These are phyloP conservation scores for Prunus mira DNA, from an alignment of 306 rosid species.

Conservation along the genomic window DNA sequence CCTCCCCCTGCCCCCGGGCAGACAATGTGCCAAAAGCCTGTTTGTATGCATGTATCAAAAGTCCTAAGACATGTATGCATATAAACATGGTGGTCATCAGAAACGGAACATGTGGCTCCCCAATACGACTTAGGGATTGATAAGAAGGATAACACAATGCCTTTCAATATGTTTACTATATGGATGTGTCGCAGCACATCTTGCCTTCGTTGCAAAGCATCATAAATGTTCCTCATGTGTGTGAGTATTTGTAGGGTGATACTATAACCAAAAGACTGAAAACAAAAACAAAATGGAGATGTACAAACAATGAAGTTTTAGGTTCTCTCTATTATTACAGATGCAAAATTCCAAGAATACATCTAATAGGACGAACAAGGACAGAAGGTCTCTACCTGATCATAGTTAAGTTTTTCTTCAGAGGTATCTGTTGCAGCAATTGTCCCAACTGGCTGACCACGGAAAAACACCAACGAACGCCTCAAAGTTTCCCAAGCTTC, in stretches of 20 bases:
- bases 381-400: conserved; percentile 38
- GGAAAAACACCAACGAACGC: conserved; percentile 72
- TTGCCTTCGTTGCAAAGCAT: not conserved
- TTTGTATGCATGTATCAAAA: not conserved
- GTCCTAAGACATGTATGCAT: not conserved
- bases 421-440: conserved; percentile 83
- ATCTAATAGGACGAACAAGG: not conserved
- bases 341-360: not conserved
- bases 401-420: conserved; percentile 78
- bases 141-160: not conserved
- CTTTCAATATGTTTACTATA: not conserved
- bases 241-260: not conserved
- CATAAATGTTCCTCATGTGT: not conserved
- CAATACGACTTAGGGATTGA: not conserved
- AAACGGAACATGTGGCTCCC: not conserved
- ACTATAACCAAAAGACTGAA: not conserved
- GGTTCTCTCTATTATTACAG: not conserved
- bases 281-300: not conserved
- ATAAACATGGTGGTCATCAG: not conserved
- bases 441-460: conserved; percentile 85
- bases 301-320: not conserved
- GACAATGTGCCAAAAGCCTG: not conserved
- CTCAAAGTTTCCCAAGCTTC: conserved; percentile 86
- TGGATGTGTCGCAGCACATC: not conserved
- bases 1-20: not conserved